A percentile compares a stretch with the other conserved stretches of the same genome.
Conservation (phyloP, 108 stramenopile genomes). For the Skeletonema tropicum region DNA sequence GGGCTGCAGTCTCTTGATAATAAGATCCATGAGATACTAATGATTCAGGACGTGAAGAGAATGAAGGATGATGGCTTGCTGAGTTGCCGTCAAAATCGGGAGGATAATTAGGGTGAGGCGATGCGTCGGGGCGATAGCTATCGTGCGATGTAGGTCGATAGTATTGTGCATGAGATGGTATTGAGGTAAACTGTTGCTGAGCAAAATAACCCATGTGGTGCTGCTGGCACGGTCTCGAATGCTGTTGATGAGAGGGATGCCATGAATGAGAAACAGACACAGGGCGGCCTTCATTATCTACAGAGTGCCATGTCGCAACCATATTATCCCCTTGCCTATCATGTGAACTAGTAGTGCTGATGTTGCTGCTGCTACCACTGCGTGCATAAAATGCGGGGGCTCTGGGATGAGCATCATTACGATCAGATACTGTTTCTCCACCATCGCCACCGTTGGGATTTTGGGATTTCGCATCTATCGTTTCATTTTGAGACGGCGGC, state of each 20-base stretch:
- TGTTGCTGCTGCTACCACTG: not conserved
- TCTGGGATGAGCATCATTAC: not conserved
- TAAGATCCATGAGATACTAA: not conserved
- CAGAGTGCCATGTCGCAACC: constrained; percentile 22
- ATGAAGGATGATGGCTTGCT: not conserved
- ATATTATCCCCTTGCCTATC: constrained; percentile 8
- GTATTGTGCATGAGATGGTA: not conserved
- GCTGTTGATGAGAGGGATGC: constrained; percentile 32
- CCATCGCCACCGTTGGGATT: not conserved
- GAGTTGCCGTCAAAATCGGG: not conserved
- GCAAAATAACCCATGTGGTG: not conserved
- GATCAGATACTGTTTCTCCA: not conserved
- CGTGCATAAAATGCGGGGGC: not conserved
- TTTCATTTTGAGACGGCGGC: not conserved
- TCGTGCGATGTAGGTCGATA: not conserved
- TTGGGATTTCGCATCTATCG: not conserved
- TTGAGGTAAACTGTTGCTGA: not conserved
- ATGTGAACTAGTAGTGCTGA: not conserved
- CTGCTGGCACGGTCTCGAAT: not conserved
- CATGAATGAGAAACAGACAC: constrained; percentile 31
- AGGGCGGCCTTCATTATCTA: constrained; percentile 35
- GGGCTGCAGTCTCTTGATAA: not conserved
- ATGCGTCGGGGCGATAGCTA: not conserved
- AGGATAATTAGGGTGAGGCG: not conserved
- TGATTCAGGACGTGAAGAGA: not conserved